phyloP scores from a whole-genome alignment of 345 rosid genomes.

The Syzygium aqueum region DNA sequence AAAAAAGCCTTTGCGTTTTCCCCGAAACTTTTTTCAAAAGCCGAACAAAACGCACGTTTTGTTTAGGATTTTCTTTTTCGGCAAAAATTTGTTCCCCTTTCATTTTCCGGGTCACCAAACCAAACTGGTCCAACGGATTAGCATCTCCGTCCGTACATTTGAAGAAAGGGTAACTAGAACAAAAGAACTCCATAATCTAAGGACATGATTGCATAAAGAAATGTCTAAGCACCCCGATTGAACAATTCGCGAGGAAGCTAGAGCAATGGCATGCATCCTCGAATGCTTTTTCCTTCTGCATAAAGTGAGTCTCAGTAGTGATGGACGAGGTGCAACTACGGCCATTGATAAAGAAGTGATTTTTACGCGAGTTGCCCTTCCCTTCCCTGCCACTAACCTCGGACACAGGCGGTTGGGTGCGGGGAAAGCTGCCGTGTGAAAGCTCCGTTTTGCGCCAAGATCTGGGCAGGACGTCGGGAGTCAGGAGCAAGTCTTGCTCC shows the following conservation, averaged over 20 bases:
- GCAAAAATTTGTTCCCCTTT: too few relatives aligned
- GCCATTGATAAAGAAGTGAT: neutral
- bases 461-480: neutral
- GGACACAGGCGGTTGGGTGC: neutral
- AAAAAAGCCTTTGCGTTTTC: too few relatives aligned
- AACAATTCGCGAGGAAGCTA: neutral
- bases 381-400: neutral
- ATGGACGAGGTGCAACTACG: neutral
- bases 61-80: too few relatives aligned
- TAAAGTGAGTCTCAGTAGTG: neutral
- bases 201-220: neutral
- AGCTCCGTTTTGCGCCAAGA: neutral
- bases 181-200: neutral
- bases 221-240: neutral
- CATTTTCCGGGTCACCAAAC: too few relatives aligned
- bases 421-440: neutral
- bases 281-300: neutral
- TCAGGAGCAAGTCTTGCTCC: neutral
- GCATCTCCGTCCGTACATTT: neutral
- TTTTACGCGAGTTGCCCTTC: neutral
- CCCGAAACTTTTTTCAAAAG: too few relatives aligned
- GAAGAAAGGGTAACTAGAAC: rapidly evolving
- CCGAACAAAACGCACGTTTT: too few relatives aligned
- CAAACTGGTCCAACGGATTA: too few relatives aligned
- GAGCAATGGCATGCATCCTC: neutral